These are phyloP conservation scores for Penium margaritaceum DNA, from an alignment of 139 green algal species.

Conservation along the genomic window DNA sequence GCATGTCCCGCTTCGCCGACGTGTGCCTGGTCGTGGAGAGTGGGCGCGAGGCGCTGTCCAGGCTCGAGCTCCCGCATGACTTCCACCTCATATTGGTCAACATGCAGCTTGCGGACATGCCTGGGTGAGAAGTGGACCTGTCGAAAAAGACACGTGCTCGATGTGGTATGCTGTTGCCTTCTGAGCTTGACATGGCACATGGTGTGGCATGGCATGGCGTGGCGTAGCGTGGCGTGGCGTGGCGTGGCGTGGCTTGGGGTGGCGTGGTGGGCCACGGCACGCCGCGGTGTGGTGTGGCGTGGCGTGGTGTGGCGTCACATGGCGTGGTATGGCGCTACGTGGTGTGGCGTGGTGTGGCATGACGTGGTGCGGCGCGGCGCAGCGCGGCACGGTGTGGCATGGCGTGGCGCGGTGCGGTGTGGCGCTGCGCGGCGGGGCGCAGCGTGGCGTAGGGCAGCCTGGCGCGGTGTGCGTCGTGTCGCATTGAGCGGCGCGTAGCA, in stretches of 20 bases:
- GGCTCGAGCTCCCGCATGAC: neutral
- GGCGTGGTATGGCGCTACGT: neutral
- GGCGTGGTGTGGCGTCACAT: neutral
- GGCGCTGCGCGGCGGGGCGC: neutral
- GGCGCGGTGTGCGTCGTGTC: no score
- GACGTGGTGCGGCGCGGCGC: neutral
- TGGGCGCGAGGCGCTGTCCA: neutral
- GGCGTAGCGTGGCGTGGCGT: neutral
- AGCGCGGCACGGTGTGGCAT: no score
- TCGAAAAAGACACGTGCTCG: neutral
- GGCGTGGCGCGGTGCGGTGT: neutral
- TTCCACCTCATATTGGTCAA: neutral
- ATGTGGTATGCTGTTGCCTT: no score
- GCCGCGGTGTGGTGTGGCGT: neutral
- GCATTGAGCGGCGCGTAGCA: no score
- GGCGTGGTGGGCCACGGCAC: no score
- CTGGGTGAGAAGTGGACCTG: neutral
- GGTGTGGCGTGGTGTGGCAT: neutral
- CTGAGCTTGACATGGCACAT: no score
- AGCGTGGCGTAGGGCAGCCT: no score
- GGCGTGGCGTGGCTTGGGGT: neutral
- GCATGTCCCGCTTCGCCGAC: neutral
- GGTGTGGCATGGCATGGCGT: neutral
- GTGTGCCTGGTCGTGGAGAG: neutral
- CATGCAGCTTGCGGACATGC: neutral